Base-by-base conservation (phyloP, 2,329 filamentous ascomycete species). In the Exophiala sideris region DNA sequence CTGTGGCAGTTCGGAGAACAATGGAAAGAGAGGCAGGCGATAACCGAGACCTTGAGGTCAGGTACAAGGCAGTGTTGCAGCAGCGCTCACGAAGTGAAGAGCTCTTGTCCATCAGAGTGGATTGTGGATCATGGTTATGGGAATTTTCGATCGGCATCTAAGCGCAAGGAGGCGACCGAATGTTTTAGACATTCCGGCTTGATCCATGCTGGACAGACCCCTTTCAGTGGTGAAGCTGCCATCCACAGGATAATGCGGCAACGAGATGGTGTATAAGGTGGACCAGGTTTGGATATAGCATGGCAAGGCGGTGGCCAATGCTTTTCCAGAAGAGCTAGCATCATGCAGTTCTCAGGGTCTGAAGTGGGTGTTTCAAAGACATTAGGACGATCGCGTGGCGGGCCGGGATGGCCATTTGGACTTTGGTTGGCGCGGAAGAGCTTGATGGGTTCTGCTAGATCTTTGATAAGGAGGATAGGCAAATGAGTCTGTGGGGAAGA, bases 141-240 rank as follows among this genome's bases (percentile, higher is more conserved):
- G 52, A 56, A 46, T 42, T 50, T 56, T 51, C 48, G 57, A 60
- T 60, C 57, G 54, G 29, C 52, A 60, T 53, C 57, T 60, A 60
- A 60, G 57, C 57, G 57, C 57, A 56, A 60, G 57, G 57, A 56
- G 57, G 11, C 12, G 47, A 52, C 34, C 16, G 36, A 40, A 48
- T 38, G 54, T 56, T 56, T 56, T 18, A 45, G 18, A 46, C 42
- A 38, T 46, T 36, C 32, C 48, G 35, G 45, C 51, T 50, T 53
- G 51, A 60, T 53, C 57, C 57, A 54, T 55, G 57, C 20, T 36
- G 11, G 35, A 48, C 14, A 36, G 51, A 36, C 48, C 57, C 57
- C 57, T 51, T 49, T 49, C 42, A 52, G 39, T 34, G 21, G 35
- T 12, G 14, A 39, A n/a, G 14, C 7, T 48, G 44, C 57, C 45